Conservation (phyloP, 441 rosid species). For the Aleurites moluccanus region DNA sequence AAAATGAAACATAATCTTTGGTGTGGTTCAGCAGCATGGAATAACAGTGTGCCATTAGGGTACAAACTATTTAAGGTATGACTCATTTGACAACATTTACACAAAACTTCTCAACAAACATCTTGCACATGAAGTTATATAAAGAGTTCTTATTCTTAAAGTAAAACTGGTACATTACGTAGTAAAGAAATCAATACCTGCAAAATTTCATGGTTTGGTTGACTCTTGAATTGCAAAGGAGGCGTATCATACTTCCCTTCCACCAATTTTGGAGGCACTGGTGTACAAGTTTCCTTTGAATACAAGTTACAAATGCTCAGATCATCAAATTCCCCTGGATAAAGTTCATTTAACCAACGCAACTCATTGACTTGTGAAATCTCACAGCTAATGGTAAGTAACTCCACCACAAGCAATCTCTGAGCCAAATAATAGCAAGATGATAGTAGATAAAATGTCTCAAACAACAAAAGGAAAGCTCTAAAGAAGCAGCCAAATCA, state of each 20-base stretch:
- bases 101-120: conserved; percentile 4
- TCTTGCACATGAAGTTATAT: neutral
- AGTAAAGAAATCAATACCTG: conserved; percentile 45
- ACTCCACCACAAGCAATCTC: conserved; percentile 63
- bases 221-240: conserved; percentile 29
- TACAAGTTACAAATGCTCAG: conserved; percentile 54
- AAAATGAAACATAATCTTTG: neutral
- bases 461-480: neutral
- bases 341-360: conserved; percentile 68
- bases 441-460: neutral
- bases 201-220: conserved; percentile 53
- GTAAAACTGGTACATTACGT: neutral
- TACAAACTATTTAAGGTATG: neutral
- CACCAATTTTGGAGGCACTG: conserved; percentile 45
- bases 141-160: neutral
- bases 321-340: conserved; percentile 65
- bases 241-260: conserved; percentile 34
- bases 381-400: conserved; percentile 49
- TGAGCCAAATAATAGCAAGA: conserved; percentile 29
- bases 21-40: neutral
- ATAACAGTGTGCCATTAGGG: neutral
- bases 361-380: conserved; percentile 33
- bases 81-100: neutral
- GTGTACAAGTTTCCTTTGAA: conserved; percentile 44
- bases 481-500: neutral